Conservation (phyloP, 805 yeast genomes). For the Yarrowia porcina region DNA sequence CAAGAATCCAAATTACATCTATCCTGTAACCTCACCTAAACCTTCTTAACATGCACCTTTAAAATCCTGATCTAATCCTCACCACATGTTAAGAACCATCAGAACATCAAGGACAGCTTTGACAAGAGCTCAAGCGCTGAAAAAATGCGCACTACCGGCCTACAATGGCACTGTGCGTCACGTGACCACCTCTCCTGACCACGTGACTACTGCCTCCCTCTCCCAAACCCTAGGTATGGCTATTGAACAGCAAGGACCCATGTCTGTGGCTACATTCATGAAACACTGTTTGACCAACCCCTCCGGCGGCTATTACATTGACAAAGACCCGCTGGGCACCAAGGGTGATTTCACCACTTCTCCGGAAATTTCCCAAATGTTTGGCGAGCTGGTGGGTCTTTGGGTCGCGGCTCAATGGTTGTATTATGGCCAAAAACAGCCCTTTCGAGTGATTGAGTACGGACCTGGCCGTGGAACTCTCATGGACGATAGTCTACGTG, state of each 20-base stretch:
- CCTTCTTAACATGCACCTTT: too few species aligned
- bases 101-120: neutral
- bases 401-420: constrained; percentile 59
- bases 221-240: constrained; percentile 36
- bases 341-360: constrained; percentile 79
- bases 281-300: constrained; percentile 79
- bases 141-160: too few species aligned
- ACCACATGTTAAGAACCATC: neutral
- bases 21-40: too few species aligned
- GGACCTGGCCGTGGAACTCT: constrained; percentile 87
- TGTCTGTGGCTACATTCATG: constrained; percentile 71
- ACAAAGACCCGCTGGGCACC: constrained; percentile 65
- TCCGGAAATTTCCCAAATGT: constrained; percentile 82
- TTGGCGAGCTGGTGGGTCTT: constrained; percentile 79
- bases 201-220: too few species aligned
- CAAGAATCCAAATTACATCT: too few species aligned
- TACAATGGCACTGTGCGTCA: neutral
- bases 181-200: neutral
- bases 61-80: neutral
- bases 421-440: constrained; percentile 50
- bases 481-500: constrained; percentile 58
- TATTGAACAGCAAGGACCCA: constrained; percentile 66
- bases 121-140: too few species aligned
- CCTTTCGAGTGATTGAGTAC: constrained; percentile 61
- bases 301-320: constrained; percentile 71